Evolutionary conservation across 1,284 basidiomycete species (phyloP).

Genomic region (Thecaphora frezii): DNA sequence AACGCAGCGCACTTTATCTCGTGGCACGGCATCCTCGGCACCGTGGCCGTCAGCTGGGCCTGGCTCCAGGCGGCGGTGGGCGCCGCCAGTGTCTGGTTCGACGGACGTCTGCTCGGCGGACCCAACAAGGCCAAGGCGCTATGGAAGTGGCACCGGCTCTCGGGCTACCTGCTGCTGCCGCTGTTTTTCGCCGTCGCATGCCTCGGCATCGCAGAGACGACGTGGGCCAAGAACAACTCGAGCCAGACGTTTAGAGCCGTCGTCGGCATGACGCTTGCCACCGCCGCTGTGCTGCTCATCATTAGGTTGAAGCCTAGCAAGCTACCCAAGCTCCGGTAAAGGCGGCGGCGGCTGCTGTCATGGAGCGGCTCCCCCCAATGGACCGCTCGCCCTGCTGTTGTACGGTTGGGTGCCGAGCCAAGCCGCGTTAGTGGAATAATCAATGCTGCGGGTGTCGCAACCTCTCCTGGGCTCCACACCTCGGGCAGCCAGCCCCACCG

Average conservation of each 20-base stretch:
- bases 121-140: conserved; percentile 23
- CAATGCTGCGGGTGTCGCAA: too few relatives aligned
- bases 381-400: too few relatives aligned
- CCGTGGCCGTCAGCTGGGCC: conserved; percentile 17
- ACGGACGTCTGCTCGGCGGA: conserved; percentile 35
- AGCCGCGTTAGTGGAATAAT: too few relatives aligned
- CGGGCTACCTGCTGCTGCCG: conserved; percentile 36
- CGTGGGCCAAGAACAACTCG: conserved; percentile 25
- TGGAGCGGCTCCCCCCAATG: too few relatives aligned
- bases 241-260: too few relatives aligned
- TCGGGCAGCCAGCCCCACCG: too few relatives aligned
- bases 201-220: conserved; percentile 35
- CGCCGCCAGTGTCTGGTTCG: conserved; percentile 40
- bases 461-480: too few relatives aligned
- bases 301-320: conserved; percentile 20
- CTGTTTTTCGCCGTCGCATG: conserved; percentile 29
- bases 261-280: conserved; percentile 2
- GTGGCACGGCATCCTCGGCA: conserved; percentile 45
- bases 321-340: conserved; percentile 35
- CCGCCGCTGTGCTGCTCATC: conserved; percentile 8
- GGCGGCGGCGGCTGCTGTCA: too few relatives aligned
- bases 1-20: conserved; percentile 32
- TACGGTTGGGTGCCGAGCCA: too few relatives aligned
- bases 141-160: conserved; percentile 42
- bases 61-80: conserved; percentile 46